Base-by-base conservation (phyloP, 2,329 filamentous ascomycete species). In the Penicillium expansum region DNA sequence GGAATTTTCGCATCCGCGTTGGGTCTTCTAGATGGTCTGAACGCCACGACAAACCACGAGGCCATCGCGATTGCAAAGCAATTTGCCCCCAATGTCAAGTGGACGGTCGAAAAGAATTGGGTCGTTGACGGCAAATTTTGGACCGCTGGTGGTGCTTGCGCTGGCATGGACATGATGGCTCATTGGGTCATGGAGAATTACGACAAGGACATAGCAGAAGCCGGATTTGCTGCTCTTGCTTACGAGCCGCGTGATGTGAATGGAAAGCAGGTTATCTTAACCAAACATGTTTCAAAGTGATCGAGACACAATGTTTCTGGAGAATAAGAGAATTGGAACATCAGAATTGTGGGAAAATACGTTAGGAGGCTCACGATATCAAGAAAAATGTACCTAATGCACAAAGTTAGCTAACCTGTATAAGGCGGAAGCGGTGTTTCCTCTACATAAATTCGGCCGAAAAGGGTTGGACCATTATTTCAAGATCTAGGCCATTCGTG, bases 131-230 rank as follows among this genome's bases (percentile, higher is more conserved):
- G 47, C 22, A 49, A 49, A 22, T 37, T 49, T 20, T 49, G 47
- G 47, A 49, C 47, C 20, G 47, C 32, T 4, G 22, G 47, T 27
- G 47, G 47, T 18, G 47, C 47, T 18, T 37, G 30, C 14, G 47
- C 33, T 24, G 47, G 47, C 14, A 49, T 49, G 47, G 47, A 49
- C n/a, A 49, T 49, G 47, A 27, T 49, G 14, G 47, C 47, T 18
- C 47, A 49, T 27, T 49, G 47, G 47, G 22, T 49, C 32, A 37
- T 37, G 22, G 47, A 49, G 13, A 49, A 37, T 18, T 49, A 49
- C 10, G 47, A 13, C 9, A 22, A 9, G 35, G 33, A 38, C 10
- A 14, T 49, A 5, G 20, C 22, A 3, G 20, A 37, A 13, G 20
- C 20, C 6, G 47, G 20, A 9, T 37, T 44, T 44, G 41, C 24